These are phyloP conservation scores for Priceomyces castillae DNA, from an alignment of 805 yeast species.

Conservation along the genomic window DNA sequence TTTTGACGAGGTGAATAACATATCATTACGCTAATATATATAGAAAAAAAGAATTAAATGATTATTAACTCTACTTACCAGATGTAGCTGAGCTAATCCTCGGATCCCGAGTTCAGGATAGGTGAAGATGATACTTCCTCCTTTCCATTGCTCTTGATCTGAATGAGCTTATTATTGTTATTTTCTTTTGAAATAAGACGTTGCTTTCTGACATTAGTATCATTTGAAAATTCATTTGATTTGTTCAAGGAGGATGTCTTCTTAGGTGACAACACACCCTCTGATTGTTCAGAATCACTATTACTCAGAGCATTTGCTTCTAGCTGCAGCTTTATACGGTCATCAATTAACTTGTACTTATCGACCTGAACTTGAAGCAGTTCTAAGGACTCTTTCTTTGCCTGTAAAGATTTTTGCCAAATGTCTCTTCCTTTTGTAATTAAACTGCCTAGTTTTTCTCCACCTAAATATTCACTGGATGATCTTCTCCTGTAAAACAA, in stretches of 20 bases:
- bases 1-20: slow-evolving; percentile 6
- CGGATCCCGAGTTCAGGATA: slow-evolving; percentile 5
- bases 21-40: slow-evolving; percentile 1
- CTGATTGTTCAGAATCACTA: neutral
- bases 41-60: neutral
- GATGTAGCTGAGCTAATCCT: neutral
- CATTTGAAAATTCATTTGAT: slow-evolving; percentile 7
- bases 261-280: slow-evolving; percentile 5
- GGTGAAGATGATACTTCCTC: slow-evolving; percentile 23
- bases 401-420: slow-evolving; percentile 13
- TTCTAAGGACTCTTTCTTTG: slow-evolving; percentile 13
- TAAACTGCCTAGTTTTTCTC: slow-evolving; percentile 40
- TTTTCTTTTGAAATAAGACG: slow-evolving; percentile 23
- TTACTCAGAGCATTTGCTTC: slow-evolving; percentile 1
- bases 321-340: slow-evolving; percentile 4
- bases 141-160: slow-evolving; percentile 21
- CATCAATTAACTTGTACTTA: slow-evolving; percentile 2
- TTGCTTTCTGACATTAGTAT: slow-evolving; percentile 23
- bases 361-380: slow-evolving; percentile 15
- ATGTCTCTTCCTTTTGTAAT: slow-evolving; percentile 39
- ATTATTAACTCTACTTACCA: neutral
- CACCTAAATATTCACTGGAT: slow-evolving; percentile 41
- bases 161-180: slow-evolving; percentile 21
- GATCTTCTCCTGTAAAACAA: slow-evolving; percentile 71
- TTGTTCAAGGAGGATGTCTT: slow-evolving; percentile 8